Conservation (phyloP, 2,329 filamentous ascomycete species). For the Onygenales sp. region DNA sequence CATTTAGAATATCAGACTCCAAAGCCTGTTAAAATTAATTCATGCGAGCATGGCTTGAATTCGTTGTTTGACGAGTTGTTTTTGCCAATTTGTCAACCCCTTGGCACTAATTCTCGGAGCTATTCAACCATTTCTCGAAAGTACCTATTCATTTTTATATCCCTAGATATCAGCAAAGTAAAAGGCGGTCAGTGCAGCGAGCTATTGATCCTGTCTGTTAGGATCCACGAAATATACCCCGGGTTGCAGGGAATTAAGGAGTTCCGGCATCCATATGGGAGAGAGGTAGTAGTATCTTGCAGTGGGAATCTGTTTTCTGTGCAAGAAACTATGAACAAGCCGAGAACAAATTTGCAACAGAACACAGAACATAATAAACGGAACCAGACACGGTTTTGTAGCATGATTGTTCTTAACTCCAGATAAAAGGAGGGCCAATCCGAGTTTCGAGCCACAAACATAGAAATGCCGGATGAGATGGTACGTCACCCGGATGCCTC, state of each 20-base stretch:
- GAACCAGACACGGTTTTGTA: too few species aligned
- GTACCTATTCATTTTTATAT: not conserved
- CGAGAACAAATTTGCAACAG: too few species aligned
- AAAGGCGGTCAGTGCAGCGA: not conserved
- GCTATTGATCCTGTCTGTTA: not conserved
- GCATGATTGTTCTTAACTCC: too few species aligned
- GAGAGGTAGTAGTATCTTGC: not conserved
- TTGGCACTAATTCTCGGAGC: too few species aligned
- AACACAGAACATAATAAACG: too few species aligned
- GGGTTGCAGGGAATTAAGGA: not conserved
- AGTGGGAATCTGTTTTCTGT: too few species aligned
- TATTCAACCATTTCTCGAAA: not conserved
- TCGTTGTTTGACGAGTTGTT: not conserved
- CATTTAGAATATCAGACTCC: not conserved
- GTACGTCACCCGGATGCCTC: too few species aligned
- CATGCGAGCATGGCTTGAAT: not conserved
- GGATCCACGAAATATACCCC: not conserved
- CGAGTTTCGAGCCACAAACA: too few species aligned
- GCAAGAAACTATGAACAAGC: too few species aligned
- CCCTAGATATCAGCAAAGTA: not conserved
- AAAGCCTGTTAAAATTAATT: not conserved
- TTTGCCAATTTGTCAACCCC: not conserved
- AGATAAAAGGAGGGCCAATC: too few species aligned
- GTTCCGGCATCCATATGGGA: not conserved
- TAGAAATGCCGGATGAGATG: too few species aligned